phyloP scores from a whole-genome alignment of 148 eudicot genomes.

The Cornus kousa region DNA sequence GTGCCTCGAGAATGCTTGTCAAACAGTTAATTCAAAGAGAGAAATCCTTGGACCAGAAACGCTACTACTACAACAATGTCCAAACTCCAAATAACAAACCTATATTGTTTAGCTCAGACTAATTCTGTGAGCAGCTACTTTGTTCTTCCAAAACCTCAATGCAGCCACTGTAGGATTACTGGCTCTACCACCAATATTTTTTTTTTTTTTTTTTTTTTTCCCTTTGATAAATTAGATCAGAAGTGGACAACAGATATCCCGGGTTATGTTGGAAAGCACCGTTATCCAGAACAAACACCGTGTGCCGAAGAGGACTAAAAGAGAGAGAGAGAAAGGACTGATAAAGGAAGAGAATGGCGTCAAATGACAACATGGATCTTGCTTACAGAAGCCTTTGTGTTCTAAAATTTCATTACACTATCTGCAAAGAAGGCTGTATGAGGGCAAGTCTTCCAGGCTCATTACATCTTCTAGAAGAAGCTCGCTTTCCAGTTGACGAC shows the following conservation, averaged over 20 bases:
- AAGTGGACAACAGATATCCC: not conserved
- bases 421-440: constrained; percentile 63
- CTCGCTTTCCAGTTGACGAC: constrained; percentile 87
- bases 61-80: not conserved
- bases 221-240: not conserved
- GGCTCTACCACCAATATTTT: not conserved
- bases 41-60: not conserved
- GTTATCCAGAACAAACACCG: not conserved
- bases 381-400: constrained; percentile 1
- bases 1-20: not conserved
- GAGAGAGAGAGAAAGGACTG: not conserved
- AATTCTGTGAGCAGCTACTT: too few species aligned
- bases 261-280: not conserved
- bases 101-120: not conserved
- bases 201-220: not conserved
- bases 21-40: too few species aligned
- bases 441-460: constrained; percentile 84
- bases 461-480: constrained; percentile 69
- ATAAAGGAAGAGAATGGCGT: not conserved
- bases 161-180: not conserved
- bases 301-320: not conserved
- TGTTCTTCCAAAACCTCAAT: not conserved
- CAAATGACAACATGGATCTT: not conserved
- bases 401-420: constrained; percentile 21
- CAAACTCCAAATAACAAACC: not conserved